Evolutionary conservation across 2,329 filamentous ascomycete genomes (phyloP).

Genomic region (Botrytis medusae): DNA sequence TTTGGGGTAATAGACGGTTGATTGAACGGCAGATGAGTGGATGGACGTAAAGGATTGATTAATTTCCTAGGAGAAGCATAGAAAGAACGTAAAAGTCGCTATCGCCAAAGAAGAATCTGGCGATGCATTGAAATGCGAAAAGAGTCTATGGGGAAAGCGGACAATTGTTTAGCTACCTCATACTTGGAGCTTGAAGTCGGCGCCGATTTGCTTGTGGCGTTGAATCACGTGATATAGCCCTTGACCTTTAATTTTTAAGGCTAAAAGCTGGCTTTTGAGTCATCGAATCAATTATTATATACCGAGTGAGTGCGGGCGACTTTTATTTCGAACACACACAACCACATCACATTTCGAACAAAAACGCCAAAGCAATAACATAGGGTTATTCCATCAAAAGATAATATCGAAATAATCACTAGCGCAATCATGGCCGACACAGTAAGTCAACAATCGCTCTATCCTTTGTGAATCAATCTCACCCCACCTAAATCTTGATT

Average conservation of each 20-base stretch:
- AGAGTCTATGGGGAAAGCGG: neutral
- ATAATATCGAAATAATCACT: neutral
- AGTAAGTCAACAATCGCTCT: slow-evolving; percentile 11
- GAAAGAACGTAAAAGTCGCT: slow-evolving; percentile 5
- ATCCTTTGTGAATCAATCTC: slow-evolving; percentile 6
- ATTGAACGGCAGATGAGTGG: neutral
- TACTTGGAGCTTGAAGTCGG: slow-evolving; percentile 1
- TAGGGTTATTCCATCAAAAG: neutral
- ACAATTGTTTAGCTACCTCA: neutral
- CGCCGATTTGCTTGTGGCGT: neutral
- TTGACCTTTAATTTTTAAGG: neutral
- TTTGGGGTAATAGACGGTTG: neutral
- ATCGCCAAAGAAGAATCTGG: slow-evolving; percentile 11
- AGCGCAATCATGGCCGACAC: slow-evolving; percentile 21
- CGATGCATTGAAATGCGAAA: slow-evolving; percentile 18
- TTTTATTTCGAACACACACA: neutral
- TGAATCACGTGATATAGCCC: neutral
- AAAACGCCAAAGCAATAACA: neutral
- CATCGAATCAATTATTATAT: slow-evolving; percentile 2
- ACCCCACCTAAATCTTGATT: slow-evolving; percentile 32
- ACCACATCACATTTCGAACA: slow-evolving; percentile 6
- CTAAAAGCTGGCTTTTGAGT: slow-evolving; percentile 9
- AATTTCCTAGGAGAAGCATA: neutral
- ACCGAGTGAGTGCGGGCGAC: neutral
- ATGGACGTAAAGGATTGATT: neutral